Evolutionary conservation across 306 rosid genomes (phyloP).

Genomic region (Erythrophleum fordii): DNA sequence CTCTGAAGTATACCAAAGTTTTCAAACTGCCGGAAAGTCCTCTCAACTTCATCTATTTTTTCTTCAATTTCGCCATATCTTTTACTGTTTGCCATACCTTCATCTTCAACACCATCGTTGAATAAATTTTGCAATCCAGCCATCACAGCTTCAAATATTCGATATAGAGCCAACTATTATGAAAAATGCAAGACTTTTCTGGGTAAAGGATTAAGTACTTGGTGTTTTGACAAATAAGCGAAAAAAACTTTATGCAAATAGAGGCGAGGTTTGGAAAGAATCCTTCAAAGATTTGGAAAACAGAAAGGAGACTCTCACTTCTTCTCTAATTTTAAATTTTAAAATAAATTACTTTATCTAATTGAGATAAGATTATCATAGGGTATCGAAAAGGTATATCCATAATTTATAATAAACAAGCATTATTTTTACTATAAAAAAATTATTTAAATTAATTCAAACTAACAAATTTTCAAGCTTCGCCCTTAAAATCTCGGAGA

Average conservation of each 20-base stretch:
- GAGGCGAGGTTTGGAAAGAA: background rate
- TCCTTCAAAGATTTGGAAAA: background rate
- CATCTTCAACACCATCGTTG: background rate
- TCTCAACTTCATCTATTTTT: conserved; percentile 26
- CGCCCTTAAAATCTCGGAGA: background rate
- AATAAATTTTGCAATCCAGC: background rate
- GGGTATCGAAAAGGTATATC: background rate
- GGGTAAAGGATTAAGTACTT: background rate
- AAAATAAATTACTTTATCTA: background rate
- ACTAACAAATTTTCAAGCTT: background rate
- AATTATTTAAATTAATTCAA: background rate
- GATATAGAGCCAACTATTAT: background rate
- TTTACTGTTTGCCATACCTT: background rate
- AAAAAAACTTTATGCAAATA: too few species aligned
- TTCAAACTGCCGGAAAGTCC: background rate
- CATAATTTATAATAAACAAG: too few species aligned
- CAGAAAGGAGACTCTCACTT: background rate
- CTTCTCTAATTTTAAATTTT: background rate
- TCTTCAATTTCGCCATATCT: conserved; percentile 48
- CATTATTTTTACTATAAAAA: too few species aligned
- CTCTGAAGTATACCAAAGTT: conserved; percentile 20
- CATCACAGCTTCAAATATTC: background rate
- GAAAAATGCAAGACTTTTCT: background rate
- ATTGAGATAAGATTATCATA: background rate
- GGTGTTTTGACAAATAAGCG: background rate